Base-by-base conservation (phyloP, 73 alveolate genomes). In the Symbiodinium pilosum region DNA sequence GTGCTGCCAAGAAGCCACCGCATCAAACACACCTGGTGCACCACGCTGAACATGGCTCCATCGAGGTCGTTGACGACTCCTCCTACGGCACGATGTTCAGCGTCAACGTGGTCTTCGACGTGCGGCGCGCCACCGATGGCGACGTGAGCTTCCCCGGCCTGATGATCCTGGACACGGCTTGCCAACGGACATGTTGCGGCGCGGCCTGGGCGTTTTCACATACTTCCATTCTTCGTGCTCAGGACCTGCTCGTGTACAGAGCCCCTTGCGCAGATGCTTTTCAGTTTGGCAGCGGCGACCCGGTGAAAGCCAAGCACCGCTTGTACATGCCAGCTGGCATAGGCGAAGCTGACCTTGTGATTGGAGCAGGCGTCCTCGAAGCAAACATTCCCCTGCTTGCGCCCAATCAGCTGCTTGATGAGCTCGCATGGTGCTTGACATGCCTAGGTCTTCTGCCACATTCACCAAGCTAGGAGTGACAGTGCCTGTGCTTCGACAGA, bases 131-230 rank as follows among this genome's bases (percentile, higher is more conserved):
- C n/a, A n/a, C n/a, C n/a, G n/a, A n/a, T n/a, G n/a, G n/a, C n/a
- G n/a, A n/a, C n/a, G n/a, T n/a, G n/a, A 6, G 21, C 3, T 3
- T 42, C 34, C 40, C 16, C 42, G 56, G 91, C 7, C 2, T 3
- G 40, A 83, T 83, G 91, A 40, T 83, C 52, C 52, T 83, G 14
- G 84, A 69, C 84, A 69, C 84, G 12, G 84, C 84, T 20, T 69
- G 84, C 84, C 84, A 69, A 68, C 14, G 91, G 3, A 73, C 39
- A 28, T 73, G 86, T 73, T 73, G 86, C 39, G 86, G 86, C 4
- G 36, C 86, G 7, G 28, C 9, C 11, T 73, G 86, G 86, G 28
- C 36, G 36, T 18, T 24, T n/a, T 38, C 32, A 2, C 86, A 73
- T 9, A 38, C 16, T 4, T 4, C 30, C 4, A n/a, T 73, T 4